Evolutionary conservation across 176 grass and related monocot genomes (phyloP).

Genomic region (Thalia dealbata): DNA sequence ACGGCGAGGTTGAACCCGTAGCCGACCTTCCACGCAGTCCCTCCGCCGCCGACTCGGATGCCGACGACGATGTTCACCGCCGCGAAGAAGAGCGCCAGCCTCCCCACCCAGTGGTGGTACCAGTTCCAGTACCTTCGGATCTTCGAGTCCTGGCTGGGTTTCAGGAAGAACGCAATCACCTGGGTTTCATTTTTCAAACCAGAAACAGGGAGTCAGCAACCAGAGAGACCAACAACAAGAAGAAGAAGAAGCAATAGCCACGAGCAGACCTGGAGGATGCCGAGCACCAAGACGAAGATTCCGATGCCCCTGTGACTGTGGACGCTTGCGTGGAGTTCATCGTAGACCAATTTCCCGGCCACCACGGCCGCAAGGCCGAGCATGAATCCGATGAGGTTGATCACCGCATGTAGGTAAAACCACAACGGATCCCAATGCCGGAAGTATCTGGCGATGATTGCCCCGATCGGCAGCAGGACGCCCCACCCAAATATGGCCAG

Average conservation of each 20-base stretch:
- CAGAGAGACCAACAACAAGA: not conserved
- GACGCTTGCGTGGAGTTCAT: constrained; percentile 56
- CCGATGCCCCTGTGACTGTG: constrained; percentile 67
- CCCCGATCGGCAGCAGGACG: constrained; percentile 61
- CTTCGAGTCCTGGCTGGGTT: constrained; percentile 62
- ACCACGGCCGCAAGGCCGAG: constrained; percentile 67
- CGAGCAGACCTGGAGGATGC: constrained; percentile 61
- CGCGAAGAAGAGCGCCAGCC: constrained; percentile 69
- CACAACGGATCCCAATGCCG: constrained; percentile 54
- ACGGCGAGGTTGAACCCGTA: constrained; percentile 69
- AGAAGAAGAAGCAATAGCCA: no score
- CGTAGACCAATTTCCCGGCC: constrained; percentile 59
- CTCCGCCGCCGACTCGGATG: constrained; percentile 46
- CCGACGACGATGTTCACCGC: constrained; percentile 74
- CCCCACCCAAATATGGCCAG: constrained; percentile 77
- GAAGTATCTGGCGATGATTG: constrained; percentile 84
- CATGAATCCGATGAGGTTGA: constrained; percentile 64
- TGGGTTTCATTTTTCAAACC: constrained; percentile 6
- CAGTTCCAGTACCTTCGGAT: constrained; percentile 88
- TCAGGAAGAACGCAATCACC: constrained; percentile 56
- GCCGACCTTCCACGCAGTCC: constrained; percentile 58
- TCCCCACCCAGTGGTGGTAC: constrained; percentile 80
- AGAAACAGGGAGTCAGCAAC: not conserved
- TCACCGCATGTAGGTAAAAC: constrained; percentile 73
- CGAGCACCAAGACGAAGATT: constrained; percentile 73